Conservation (phyloP, 768 basidiomycete genomes). For the Psilocybe subaeruginosa region DNA sequence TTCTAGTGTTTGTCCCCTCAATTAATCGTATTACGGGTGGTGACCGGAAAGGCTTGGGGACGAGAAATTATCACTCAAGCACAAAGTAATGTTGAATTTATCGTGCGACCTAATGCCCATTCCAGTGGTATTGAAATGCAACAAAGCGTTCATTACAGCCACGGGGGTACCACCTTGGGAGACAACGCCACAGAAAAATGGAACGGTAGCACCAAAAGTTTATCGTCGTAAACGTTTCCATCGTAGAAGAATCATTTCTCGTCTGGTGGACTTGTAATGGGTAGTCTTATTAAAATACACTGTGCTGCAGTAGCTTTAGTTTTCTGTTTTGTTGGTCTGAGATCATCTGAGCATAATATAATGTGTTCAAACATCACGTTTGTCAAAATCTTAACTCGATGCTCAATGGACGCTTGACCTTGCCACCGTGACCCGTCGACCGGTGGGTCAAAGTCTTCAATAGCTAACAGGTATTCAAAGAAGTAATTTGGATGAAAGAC, state of each 20-base stretch:
- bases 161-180: constrained; percentile 22
- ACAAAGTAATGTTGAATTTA: constrained; percentile 24
- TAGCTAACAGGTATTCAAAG: too few relatives aligned
- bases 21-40: constrained; percentile 27
- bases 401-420: too few relatives aligned
- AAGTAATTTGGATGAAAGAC: too few relatives aligned
- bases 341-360: neutral
- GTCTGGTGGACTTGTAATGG: neutral
- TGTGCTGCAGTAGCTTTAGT: neutral
- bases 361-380: neutral
- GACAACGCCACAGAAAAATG: constrained; percentile 23
- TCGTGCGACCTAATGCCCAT: constrained; percentile 15
- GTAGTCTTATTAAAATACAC: neutral
- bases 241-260: neutral
- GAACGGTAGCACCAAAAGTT: constrained; percentile 22
- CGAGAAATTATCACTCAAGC: constrained; percentile 25
- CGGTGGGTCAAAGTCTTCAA: too few relatives aligned
- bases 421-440: too few relatives aligned
- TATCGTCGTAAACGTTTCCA: constrained; percentile 10
- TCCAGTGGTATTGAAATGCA: constrained; percentile 23
- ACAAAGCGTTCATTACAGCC: constrained; percentile 22
- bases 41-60: constrained; percentile 27
- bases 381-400: too few relatives aligned
- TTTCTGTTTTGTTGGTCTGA: neutral
- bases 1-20: constrained; percentile 26